phyloP scores from a whole-genome alignment of 139 green algal genomes.

The Auxenochlorella pyrenoidosa region DNA sequence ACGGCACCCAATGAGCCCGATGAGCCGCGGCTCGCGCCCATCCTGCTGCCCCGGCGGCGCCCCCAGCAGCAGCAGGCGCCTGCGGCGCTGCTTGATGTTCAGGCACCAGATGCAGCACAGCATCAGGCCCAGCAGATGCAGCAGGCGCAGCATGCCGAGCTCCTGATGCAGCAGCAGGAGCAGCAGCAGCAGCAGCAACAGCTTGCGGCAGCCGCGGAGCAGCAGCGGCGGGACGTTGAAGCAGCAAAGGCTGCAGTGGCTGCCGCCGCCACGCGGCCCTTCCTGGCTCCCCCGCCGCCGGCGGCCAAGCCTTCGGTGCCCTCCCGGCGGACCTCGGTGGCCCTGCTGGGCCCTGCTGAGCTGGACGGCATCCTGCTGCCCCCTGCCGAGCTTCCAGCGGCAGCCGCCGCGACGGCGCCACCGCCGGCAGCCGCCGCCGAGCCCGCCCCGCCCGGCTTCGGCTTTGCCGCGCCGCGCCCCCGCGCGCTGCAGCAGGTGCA shows the following conservation, averaged over 20 bases:
- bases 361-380: neutral
- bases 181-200: neutral
- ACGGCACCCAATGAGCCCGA: neutral
- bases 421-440: neutral
- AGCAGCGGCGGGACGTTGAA: neutral
- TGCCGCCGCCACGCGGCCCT: neutral
- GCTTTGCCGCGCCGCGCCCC: neutral
- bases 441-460: neutral
- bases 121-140: neutral
- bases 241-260: neutral
- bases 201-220: neutral
- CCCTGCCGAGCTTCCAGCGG: neutral
- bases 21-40: neutral
- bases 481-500: conserved; percentile 2
- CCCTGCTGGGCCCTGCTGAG: neutral
- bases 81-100: neutral
- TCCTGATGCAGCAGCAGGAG: neutral
- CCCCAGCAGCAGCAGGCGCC: neutral
- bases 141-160: neutral
- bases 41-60: neutral
- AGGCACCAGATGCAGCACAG: neutral
- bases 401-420: neutral
- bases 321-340: neutral
- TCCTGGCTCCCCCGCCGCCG: neutral
- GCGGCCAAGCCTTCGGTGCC: neutral